phyloP scores from a whole-genome alignment of 2,329 filamentous ascomycete species.

The Fusarium irregulare region DNA sequence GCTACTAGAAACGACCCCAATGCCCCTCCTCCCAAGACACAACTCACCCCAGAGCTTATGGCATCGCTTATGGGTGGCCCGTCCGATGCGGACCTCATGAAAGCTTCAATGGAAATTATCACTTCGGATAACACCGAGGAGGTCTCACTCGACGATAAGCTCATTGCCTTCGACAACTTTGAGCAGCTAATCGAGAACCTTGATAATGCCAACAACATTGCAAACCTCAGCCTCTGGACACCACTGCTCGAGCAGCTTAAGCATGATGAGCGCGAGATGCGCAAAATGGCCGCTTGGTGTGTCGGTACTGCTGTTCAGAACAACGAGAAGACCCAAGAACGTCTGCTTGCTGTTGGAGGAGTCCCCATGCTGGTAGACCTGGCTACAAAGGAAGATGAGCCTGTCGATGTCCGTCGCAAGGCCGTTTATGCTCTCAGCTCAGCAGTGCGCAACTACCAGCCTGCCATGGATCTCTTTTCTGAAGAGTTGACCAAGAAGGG shows the following conservation, averaged over 20 bases:
- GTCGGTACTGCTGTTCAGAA: conserved; percentile 96
- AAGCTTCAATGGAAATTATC: conserved; percentile 82
- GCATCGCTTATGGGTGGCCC: conserved; percentile 83
- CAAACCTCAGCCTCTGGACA: conserved; percentile 81
- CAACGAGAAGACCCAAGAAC: conserved; percentile 86
- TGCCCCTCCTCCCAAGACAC: conserved; percentile 49
- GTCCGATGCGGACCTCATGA: conserved; percentile 93
- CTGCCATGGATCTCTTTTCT: conserved; percentile 76
- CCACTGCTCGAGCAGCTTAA: conserved; percentile 78
- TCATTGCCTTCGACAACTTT: conserved; percentile 92
- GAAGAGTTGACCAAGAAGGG: conserved; percentile 69
- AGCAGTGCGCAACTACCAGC: conserved; percentile 88
- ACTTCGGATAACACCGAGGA: conserved; percentile 66
- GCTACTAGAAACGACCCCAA: conserved; percentile 47
- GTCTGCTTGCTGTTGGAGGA: conserved; percentile 70
- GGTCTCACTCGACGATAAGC: conserved; percentile 77
- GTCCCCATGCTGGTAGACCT: conserved; percentile 77
- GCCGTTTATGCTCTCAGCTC: conserved; percentile 90
- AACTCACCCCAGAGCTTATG: conserved; percentile 76
- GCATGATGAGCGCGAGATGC: conserved; percentile 75
- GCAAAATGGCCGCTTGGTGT: conserved; percentile 93
- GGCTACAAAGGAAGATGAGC: conserved; percentile 68
- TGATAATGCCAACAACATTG: conserved; percentile 97
- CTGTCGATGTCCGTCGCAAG: conserved; percentile 79
- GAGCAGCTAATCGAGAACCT: conserved; percentile 92